Evolutionary conservation across 495 filamentous ascomycete species (phyloP).

Genomic region (Daldinia childiae): DNA sequence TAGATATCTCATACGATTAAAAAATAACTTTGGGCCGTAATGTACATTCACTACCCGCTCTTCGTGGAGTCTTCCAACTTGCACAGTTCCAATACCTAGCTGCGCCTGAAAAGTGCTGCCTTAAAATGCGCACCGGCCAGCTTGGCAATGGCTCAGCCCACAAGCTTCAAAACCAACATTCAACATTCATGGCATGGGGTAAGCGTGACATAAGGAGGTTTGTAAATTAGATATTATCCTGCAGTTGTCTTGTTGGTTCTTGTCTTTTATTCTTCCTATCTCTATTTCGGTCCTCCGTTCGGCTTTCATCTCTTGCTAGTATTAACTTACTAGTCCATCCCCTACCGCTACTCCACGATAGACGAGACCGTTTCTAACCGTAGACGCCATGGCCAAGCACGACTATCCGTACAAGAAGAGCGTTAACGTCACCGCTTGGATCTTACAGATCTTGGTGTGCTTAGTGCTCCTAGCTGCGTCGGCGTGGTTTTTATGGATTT

Average conservation of each 20-base stretch:
- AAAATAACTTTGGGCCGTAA: neutral
- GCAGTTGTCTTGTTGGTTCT: neutral
- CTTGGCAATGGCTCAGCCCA: conserved; percentile 24
- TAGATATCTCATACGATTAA: neutral
- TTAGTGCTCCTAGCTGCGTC: conserved; percentile 28
- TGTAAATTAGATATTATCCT: neutral
- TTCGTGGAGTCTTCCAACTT: neutral
- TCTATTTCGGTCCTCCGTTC: neutral
- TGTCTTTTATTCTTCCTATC: neutral
- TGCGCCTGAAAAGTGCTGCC: neutral
- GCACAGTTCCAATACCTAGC: neutral
- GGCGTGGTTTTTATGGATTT: conserved; percentile 16
- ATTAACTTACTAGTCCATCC: neutral
- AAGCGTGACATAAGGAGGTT: neutral
- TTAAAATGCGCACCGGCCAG: conserved; percentile 9
- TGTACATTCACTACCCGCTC: neutral
- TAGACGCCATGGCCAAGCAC: conserved; percentile 24
- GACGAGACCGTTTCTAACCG: neutral
- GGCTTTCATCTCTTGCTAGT: neutral
- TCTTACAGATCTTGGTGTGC: conserved; percentile 36
- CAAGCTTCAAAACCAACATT: neutral
- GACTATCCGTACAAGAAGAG: conserved; percentile 40
- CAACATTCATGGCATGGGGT: conserved; percentile 11
- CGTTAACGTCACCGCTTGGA: conserved; percentile 38
- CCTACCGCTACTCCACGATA: conserved; percentile 5